Evolutionary conservation across 805 yeast species (phyloP), one percentile per base, ranked within the genome.

Genomic region (Torulaspora microellipsoides): DNA sequence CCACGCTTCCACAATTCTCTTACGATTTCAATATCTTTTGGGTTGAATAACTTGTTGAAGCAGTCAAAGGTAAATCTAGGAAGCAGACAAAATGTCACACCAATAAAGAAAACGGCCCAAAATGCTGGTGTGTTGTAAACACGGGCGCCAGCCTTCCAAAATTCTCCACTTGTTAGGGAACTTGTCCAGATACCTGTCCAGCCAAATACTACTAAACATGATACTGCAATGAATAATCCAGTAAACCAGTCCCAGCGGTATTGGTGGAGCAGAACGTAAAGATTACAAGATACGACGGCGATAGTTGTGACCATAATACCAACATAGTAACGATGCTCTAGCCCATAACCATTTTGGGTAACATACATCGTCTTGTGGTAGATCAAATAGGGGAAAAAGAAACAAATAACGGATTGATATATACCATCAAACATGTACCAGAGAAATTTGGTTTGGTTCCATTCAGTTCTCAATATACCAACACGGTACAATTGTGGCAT

Each of bases 151-250:
- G 83, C 76, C 54, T 79, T 78, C 62, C 80, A 85, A 52, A 78
- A 82, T 55, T 83, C 89, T 10, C 71, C 73, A 45, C 83, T 70
- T 36, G 58, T 60, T 2, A 68, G 39, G 0, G 77, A 59, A 3
- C 85, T 69, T 11, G 87, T 75, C 91, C 91, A 85, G 37, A 83
- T 71, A 50, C 91, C 91, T 1, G 90, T 80, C 95, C 95, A 85
- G 27, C 75, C 81, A 59, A 76, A 81, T 28, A 84, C 69, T 13
- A 83, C 54, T 23, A 84, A 49, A 35, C 80, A 72, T 1, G 91
- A 83, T 15, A 85, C 55, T 2, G 69, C 67, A 42, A 77, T 74
- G 46, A 82, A 73, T 42, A 81, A 56, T 10, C 71, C 56, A 4
- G 84, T 75, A 36, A 83, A 68, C 87, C 88, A 84, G 65, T 85